These are phyloP conservation scores for Coemansia sp. DNA, from an alignment of 192 early-diverging fungal species.

Conservation along the genomic window DNA sequence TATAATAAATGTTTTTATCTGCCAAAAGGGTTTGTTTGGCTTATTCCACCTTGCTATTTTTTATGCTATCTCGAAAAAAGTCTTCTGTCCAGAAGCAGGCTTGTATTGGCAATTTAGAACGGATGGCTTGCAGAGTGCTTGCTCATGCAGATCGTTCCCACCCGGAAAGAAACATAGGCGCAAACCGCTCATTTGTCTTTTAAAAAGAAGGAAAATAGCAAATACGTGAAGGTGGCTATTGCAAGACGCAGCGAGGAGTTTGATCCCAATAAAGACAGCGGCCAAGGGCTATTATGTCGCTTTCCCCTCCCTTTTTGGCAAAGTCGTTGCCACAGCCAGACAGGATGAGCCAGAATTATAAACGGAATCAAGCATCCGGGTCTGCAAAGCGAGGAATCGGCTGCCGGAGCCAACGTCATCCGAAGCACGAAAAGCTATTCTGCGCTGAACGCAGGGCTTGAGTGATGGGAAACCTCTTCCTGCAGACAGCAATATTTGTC, in stretches of 20 bases:
- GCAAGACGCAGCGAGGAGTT: background rate
- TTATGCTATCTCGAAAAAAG: slow-evolving; percentile 2
- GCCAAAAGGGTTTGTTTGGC: too few species aligned
- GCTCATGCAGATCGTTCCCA: slow-evolving; percentile 15
- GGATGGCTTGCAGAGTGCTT: slow-evolving; percentile 6
- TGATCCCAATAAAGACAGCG: background rate
- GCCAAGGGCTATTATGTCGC: background rate
- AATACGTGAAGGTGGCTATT: background rate
- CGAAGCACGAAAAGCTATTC: background rate
- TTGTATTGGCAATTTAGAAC: background rate
- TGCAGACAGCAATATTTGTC: too few species aligned
- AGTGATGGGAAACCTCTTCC: background rate
- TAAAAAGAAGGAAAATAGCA: too few species aligned
- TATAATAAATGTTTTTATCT: too few species aligned
- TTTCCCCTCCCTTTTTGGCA: background rate
- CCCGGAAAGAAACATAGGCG: background rate
- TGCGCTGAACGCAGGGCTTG: background rate
- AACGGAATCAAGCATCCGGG: background rate
- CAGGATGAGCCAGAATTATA: background rate
- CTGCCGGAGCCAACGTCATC: background rate
- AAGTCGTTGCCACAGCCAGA: background rate
- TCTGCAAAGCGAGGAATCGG: background rate
- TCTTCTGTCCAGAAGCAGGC: background rate
- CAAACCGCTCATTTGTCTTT: slow-evolving; percentile 6
- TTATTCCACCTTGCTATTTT: too few species aligned